Percentiles rank a stretch among this genome's conserved stretches.
Evolutionary conservation across 2,329 filamentous ascomycete genomes (phyloP).

Genomic region (Endothia cerciana): DNA sequence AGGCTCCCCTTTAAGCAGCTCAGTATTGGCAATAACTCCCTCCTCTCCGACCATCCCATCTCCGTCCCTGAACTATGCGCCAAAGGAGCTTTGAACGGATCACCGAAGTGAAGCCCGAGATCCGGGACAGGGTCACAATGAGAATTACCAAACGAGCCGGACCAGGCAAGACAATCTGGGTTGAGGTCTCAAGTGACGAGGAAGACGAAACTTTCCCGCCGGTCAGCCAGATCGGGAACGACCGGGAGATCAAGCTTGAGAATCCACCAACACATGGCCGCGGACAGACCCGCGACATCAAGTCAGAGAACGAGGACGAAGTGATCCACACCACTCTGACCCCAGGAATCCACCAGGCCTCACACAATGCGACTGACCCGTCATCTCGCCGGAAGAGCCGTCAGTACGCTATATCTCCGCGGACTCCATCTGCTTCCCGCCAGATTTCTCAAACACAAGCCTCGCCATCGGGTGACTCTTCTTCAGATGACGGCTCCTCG

Average conservation of each 20-base stretch:
- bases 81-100: neutral
- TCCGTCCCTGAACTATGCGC: neutral
- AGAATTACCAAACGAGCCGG: neutral
- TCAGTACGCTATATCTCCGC: too few species aligned
- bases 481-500: too few species aligned
- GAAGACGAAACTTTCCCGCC: neutral
- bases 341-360: too few species aligned
- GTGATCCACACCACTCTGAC: neutral
- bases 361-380: neutral
- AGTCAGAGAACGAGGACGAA: conserved; percentile 5
- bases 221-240: neutral
- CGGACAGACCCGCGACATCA: neutral
- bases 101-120: neutral
- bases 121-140: neutral
- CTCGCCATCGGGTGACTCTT: too few species aligned
- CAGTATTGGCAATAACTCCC: neutral
- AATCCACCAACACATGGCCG: neutral
- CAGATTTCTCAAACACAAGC: too few species aligned
- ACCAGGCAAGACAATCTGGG: neutral
- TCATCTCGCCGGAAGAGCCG: neutral
- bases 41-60: neutral
- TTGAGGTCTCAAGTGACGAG: neutral
- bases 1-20: neutral
- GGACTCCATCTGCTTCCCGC: too few species aligned
- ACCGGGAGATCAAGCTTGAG: neutral